Conservation (phyloP, 768 basidiomycete species). For the Boletus speciosus region DNA sequence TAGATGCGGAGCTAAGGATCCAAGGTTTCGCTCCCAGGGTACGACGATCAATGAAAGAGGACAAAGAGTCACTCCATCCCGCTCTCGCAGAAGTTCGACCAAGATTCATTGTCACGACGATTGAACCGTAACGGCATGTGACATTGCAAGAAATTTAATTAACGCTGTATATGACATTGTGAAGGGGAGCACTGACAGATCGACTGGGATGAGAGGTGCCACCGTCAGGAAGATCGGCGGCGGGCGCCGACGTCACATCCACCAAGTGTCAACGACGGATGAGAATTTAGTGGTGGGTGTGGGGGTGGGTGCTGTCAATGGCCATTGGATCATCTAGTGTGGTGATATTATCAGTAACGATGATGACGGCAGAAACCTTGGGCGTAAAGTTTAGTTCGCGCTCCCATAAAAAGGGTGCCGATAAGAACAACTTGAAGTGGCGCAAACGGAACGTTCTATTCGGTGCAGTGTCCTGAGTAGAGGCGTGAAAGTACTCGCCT, state of each 20-base stretch:
- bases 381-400: background rate
- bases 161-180: background rate
- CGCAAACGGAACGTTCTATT: background rate
- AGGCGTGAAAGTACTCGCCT: background rate
- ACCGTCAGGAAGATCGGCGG: background rate
- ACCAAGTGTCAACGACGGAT: background rate
- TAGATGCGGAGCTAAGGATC: background rate
- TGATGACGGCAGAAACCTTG: background rate
- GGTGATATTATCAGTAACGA: background rate
- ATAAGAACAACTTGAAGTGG: background rate
- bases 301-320: conserved; percentile 2
- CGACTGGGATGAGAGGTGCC: background rate
- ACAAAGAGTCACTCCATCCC: background rate
- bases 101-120: background rate
- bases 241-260: background rate
- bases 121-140: background rate
- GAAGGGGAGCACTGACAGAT: background rate
- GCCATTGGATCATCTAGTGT: background rate
- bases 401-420: background rate
- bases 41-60: background rate
- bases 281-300: conserved; percentile 3
- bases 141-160: background rate
- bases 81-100: background rate
- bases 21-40: conserved; percentile 1
- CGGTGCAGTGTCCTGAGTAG: background rate